Percentiles rank a stretch among this genome's conserved stretches.
phyloP scores from a whole-genome alignment of 208 protist species.

The Phytomonas sp. region DNA sequence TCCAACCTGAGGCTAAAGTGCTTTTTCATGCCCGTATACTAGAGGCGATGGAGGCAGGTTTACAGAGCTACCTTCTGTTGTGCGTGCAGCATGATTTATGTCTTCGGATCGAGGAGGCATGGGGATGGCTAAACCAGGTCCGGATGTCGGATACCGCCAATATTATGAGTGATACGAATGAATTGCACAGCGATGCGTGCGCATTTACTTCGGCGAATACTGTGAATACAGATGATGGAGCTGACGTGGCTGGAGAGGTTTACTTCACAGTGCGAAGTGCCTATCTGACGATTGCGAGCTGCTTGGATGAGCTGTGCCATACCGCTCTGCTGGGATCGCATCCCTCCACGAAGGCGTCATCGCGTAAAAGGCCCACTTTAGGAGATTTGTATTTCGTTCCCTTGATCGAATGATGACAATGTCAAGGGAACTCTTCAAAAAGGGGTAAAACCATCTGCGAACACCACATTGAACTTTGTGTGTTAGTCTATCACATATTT shows the following conservation, averaged over 20 bases:
- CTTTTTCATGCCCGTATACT: not conserved
- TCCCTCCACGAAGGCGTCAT: not conserved
- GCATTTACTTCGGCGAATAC: not conserved
- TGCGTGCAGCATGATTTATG: not conserved
- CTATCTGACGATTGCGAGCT: slow-evolving; percentile 18
- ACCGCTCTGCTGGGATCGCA: slow-evolving; percentile 22
- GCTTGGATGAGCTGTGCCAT: slow-evolving; percentile 27
- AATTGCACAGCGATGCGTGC: not conserved
- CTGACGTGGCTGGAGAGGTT: slow-evolving; percentile 14
- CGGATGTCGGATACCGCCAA: not conserved
- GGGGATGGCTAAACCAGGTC: not conserved
- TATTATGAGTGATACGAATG: not conserved
- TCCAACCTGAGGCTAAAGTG: not conserved
- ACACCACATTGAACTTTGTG: not conserved
- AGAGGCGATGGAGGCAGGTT: not conserved
- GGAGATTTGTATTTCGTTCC: not conserved
- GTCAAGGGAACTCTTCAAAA: not conserved
- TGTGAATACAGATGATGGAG: not conserved
- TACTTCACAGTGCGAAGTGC: slow-evolving; percentile 23
- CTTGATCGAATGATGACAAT: not conserved
- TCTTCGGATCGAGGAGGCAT: not conserved
- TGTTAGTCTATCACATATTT: not conserved
- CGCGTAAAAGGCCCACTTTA: not conserved
- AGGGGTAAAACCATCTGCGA: not conserved
- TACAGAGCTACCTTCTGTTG: not conserved